Percentiles rank a stretch among this genome's conserved stretches.
These are phyloP conservation scores for Erysiphe neolycopersici DNA, from an alignment of 2,329 filamentous ascomycete genomes.

Conservation along the genomic window DNA sequence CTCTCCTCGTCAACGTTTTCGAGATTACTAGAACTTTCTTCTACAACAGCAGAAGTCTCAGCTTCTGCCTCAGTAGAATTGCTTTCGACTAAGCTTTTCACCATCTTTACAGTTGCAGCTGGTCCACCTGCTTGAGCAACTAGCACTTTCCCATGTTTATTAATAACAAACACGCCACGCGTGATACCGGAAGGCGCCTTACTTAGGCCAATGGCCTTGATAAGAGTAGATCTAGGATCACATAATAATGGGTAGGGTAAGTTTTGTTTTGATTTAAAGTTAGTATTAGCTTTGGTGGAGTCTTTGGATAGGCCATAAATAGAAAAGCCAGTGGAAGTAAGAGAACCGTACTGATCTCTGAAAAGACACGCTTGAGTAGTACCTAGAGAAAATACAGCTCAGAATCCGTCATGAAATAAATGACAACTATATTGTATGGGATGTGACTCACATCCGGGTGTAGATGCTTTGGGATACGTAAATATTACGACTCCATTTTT, in stretches of 20 bases:
- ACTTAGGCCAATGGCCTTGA: constrained; percentile 68
- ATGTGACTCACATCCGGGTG: constrained; percentile 56
- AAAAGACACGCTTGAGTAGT: constrained; percentile 85
- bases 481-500: constrained; percentile 72
- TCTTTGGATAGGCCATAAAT: constrained; percentile 83
- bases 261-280: constrained; percentile 76
- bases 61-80: neutral
- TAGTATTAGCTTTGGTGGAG: constrained; percentile 72
- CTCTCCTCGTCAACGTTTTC: no score
- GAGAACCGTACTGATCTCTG: constrained; percentile 52
- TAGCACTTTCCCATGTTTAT: constrained; percentile 59
- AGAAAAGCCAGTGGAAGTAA: constrained; percentile 53
- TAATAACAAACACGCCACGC: constrained; percentile 68
- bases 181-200: constrained; percentile 58
- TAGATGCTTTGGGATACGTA: constrained; percentile 86
- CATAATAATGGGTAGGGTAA: constrained; percentile 74
- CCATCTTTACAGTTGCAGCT: constrained; percentile 47
- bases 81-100: constrained; percentile 36
- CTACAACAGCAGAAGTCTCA: no score
- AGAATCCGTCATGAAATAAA: neutral
- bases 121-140: constrained; percentile 51
- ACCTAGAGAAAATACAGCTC: constrained; percentile 25
- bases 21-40: no score
- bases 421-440: neutral
- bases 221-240: constrained; percentile 48